Evolutionary conservation across 192 early-diverging fungal genomes (phyloP).

Genomic region (Tieghemiomyces parasiticus): DNA sequence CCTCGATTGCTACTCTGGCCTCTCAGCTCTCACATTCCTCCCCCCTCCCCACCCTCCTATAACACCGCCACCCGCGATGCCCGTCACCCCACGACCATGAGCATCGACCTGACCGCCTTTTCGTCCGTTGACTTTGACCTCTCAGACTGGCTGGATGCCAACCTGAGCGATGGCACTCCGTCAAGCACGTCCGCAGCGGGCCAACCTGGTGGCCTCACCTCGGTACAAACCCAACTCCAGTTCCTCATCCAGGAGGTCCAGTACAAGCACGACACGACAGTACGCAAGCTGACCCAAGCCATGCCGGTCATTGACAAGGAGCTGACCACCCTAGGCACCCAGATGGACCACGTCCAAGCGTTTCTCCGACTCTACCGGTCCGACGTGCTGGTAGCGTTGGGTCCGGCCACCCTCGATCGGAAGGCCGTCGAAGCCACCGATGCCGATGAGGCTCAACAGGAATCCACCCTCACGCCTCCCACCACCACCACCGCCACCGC

Average conservation of each 20-base stretch:
- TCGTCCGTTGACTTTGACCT: not conserved
- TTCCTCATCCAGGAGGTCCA: constrained; percentile 13
- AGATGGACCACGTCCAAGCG: not conserved
- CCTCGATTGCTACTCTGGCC: too few species aligned
- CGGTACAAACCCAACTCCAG: constrained; percentile 6
- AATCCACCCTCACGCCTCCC: not conserved
- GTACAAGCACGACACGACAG: constrained; percentile 7
- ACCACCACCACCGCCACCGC: not conserved
- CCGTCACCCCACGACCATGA: too few species aligned
- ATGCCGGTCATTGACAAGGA: constrained; percentile 7
- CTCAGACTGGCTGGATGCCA: constrained; percentile 3
- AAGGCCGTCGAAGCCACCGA: not conserved
- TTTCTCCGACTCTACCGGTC: not conserved
- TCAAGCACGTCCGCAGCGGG: too few species aligned
- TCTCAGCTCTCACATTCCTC: too few species aligned
- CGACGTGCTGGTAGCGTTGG: not conserved
- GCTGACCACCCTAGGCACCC: not conserved
- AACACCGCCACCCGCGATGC: too few species aligned
- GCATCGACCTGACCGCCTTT: constrained; percentile 1
- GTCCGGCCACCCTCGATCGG: not conserved
- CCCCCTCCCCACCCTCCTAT: too few species aligned
- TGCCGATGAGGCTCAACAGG: not conserved
- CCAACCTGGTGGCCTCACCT: not conserved
- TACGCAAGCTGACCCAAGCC: not conserved
- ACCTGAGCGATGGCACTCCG: too few species aligned